Evolutionary conservation across 2,329 filamentous ascomycete genomes (phyloP).

Genomic region (Diaporthe sp.): DNA sequence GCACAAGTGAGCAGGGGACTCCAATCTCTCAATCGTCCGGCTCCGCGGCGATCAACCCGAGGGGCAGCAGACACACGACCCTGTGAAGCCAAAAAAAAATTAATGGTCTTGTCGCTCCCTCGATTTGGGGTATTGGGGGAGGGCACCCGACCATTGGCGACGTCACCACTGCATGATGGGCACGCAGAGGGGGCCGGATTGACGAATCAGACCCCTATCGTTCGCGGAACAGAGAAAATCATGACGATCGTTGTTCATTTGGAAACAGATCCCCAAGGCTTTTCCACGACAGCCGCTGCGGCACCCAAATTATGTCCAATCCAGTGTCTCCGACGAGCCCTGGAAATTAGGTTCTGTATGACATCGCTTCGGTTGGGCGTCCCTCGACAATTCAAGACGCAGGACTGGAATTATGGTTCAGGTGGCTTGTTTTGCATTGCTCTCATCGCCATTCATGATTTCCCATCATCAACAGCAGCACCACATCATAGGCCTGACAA

Average conservation of each 20-base stretch:
- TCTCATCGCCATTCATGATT: slow-evolving; percentile 10
- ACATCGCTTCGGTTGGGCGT: not conserved
- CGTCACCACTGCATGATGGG: slow-evolving; percentile 30
- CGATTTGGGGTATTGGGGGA: slow-evolving; percentile 22
- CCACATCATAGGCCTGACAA: slow-evolving; percentile 7
- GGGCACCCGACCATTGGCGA: not conserved
- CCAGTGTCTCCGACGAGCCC: not conserved
- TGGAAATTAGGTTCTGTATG: slow-evolving; percentile 10
- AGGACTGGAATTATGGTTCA: slow-evolving; percentile 19
- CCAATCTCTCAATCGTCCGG: slow-evolving; percentile 14
- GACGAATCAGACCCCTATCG: slow-evolving; percentile 28
- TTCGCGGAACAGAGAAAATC: slow-evolving; percentile 7
- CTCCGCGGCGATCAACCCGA: slow-evolving; percentile 28
- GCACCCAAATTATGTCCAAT: slow-evolving; percentile 16
- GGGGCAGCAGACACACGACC: not conserved
- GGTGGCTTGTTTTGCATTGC: slow-evolving; percentile 19
- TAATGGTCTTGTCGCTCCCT: not conserved
- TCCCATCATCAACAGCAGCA: not conserved
- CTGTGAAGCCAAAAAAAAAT: slow-evolving; percentile 22
- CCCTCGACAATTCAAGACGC: not conserved
- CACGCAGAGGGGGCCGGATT: slow-evolving; percentile 4
- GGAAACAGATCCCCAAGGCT: slow-evolving; percentile 27
- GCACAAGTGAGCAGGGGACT: not conserved
- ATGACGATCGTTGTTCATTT: slow-evolving; percentile 31
- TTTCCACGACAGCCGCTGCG: not conserved